Base-by-base conservation (phyloP, 2,329 filamentous ascomycete species). In the Zalaria sp. region DNA sequence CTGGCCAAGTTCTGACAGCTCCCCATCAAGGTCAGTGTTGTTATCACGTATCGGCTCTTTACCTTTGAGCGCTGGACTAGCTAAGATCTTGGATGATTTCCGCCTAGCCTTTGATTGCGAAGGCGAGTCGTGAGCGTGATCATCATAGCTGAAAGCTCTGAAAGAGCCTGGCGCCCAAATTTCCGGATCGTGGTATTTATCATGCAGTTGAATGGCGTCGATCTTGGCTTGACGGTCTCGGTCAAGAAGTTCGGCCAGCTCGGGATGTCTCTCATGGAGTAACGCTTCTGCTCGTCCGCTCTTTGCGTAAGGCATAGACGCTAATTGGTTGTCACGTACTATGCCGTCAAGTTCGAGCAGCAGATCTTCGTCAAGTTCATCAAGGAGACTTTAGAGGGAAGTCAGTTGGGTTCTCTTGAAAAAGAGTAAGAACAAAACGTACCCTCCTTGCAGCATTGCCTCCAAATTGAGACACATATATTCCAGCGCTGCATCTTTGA, bases 381-480 rank as follows among this genome's bases (percentile, higher is more conserved):
- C 83, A 3, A 98, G 71, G 10, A 89, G 71, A 51, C 76, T 74
- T 49, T 10, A 27, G 3, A 35, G 31, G 10, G 25, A 36, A 26
- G 35, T 39, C 55, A 41, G 53, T 52, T 28, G 27, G 38, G 38
- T 26, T 25, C 6, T 29, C 43, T 5, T 28, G 18, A 27, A 28
- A 28, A 5, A 34, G 25, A 26, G 27, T 6, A 18, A 32, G 29
- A 3, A 7, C 27, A 41, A n/a, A 29, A 52, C 60, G 51, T 57
- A 70, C 65, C 85, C 81, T 47, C 93, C 94, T 54, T 95, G 87
- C 39, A 98, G 76, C 72, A 96, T 85, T 5, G 79, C 77, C 59
- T 98, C 91, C 43, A 96, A 69, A 53, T 94, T 93, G 36, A 94
- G 66, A 53, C 87, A 94, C 25, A 95, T 77, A 56, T 95, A 98